Base-by-base conservation (phyloP, 768 basidiomycete genomes). In the Rhizopogon roseolus region DNA sequence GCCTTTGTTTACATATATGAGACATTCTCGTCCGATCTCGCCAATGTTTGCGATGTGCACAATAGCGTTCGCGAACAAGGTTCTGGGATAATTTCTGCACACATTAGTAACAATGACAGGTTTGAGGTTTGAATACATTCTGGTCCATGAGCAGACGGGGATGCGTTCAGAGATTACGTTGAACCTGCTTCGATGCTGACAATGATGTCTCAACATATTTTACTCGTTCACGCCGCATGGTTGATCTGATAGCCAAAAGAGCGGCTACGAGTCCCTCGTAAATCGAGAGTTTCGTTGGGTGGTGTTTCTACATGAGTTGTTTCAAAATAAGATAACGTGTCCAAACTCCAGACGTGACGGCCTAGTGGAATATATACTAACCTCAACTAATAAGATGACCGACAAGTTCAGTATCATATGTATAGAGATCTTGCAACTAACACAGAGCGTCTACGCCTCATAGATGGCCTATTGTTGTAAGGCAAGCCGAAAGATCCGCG, bases 391-490 rank as follows among this genome's bases (percentile, higher is more conserved):
- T 22, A 49, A 1, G 34, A 49, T 1, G 61, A 62, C 19, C 73
- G 54, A 72, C 64, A 1, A 63, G 59, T 0, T 72, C 67, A 40
- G 65, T 70, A 45, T 36, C 70, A 45, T 36, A 11, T 11, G 4
- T 5, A 36, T 38, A 59, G 1, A 70, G 72, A n/a, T 73, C 72
- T 0, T 66, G 66, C 1, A 76, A 75, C 54, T 60, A 63, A 0
- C 41, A 59, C 4, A 74, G 10, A 9, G 11, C 34, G 9, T 10
- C 29, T 29, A 29, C 34, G 13, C 34, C 34, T 11, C 32, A 34
- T 34, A n/a, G n/a, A 22, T 22, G 3, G 22, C 22, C 22, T 22
- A 22, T n/a, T n/a, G n/a, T n/a, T n/a, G n/a, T n/a, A n/a, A n/a
- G n/a, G n/a, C n/a, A n/a, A n/a, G n/a, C n/a, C n/a, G n/a, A n/a